phyloP scores from a whole-genome alignment of 2,329 filamentous ascomycete species.

The Harringtonia aguacate region DNA sequence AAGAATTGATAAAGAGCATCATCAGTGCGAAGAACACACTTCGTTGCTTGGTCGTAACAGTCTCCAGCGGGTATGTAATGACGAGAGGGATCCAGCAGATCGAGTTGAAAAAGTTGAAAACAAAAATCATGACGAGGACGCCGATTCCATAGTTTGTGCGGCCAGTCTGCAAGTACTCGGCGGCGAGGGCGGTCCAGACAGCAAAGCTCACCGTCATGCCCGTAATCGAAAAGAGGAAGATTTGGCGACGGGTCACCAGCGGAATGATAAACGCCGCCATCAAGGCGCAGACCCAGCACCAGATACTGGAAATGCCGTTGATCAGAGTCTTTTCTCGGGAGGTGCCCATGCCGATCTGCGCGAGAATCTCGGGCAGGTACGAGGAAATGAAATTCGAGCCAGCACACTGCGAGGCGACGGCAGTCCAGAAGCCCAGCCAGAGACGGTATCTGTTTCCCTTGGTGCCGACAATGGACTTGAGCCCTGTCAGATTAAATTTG shows the following conservation, averaged over 20 bases:
- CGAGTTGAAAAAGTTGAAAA: neutral
- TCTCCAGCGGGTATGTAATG: constrained; percentile 28
- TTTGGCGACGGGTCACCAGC: neutral
- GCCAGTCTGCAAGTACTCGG: no score
- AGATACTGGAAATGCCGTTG: constrained; percentile 14
- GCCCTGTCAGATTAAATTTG: neutral
- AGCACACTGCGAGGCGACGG: constrained; percentile 1
- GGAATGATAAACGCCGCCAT: neutral
- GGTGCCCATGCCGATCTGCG: neutral
- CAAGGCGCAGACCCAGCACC: constrained; percentile 13
- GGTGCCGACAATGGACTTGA: constrained; percentile 1
- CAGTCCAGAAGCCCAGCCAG: constrained; percentile 3
- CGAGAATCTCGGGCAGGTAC: neutral
- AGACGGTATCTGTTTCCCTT: constrained; percentile 9
- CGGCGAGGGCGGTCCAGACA: no score
- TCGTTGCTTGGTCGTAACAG: constrained; percentile 25
- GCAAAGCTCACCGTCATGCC: no score
- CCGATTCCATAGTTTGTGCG: no score
- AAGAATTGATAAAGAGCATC: constrained; percentile 25
- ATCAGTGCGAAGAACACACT: constrained; percentile 26
- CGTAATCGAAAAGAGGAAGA: no score
- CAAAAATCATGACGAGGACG: no score
- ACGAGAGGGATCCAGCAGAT: constrained; percentile 23
- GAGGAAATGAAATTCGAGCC: neutral
- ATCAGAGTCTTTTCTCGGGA: neutral